These are phyloP conservation scores for Tulasnella sp. DNA, from an alignment of 768 basidiomycete genomes.

Conservation along the genomic window DNA sequence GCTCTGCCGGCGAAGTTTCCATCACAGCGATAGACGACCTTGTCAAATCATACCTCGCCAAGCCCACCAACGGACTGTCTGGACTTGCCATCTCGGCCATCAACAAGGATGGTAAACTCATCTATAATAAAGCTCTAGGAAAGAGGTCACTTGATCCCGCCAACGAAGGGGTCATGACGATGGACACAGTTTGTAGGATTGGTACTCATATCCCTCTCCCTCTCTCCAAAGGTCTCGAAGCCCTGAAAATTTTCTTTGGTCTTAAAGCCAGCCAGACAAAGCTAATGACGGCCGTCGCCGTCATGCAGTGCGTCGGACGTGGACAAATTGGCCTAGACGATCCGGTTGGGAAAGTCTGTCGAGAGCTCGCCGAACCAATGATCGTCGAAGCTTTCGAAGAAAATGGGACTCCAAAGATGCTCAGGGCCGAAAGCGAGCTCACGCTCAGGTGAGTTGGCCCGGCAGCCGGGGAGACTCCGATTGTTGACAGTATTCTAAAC, in stretches of 20 bases:
- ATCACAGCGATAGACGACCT: neutral
- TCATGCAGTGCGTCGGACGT: constrained; percentile 1
- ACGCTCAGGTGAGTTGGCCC: neutral
- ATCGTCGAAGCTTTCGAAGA: neutral
- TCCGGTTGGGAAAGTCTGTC: neutral
- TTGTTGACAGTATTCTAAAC: too few species aligned
- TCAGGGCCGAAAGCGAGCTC: neutral
- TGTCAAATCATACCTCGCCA: neutral
- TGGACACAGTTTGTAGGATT: neutral
- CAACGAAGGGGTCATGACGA: neutral
- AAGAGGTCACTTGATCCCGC: neutral
- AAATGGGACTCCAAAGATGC: neutral
- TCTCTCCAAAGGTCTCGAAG: neutral
- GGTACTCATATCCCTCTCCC: neutral
- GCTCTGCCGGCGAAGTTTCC: too few species aligned
- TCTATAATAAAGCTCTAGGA: neutral
- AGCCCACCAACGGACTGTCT: neutral
- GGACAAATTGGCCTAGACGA: neutral
- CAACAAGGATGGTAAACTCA: neutral
- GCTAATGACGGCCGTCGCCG: neutral
- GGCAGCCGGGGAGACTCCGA: neutral
- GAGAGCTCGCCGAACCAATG: neutral
- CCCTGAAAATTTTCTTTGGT: neutral
- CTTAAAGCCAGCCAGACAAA: neutral
- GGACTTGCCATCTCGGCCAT: neutral